Evolutionary conservation across 345 rosid genomes (phyloP).

Genomic region (Eucalyptus sideroxylon): DNA sequence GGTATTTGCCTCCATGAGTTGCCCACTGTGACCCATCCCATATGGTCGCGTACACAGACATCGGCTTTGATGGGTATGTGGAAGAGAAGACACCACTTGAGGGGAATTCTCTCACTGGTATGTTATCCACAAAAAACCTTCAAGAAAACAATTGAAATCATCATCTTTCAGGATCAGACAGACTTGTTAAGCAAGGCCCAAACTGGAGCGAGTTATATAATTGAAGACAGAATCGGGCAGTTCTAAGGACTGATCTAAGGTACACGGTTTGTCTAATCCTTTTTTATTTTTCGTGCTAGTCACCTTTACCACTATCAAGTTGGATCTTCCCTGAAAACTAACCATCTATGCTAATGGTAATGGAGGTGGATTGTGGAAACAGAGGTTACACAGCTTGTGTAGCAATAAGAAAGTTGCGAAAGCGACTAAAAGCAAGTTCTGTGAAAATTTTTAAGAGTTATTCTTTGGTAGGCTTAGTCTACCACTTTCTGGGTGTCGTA

Average conservation of each 20-base stretch:
- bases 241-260: not conserved
- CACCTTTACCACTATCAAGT: not conserved
- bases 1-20: slow-evolving; percentile 89
- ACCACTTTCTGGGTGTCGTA: not conserved
- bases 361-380: not conserved
- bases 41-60: slow-evolving; percentile 65
- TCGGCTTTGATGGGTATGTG: slow-evolving; percentile 68
- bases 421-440: not conserved
- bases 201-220: not conserved
- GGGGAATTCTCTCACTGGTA: slow-evolving; percentile 69
- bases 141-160: not conserved
- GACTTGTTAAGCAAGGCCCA: not conserved
- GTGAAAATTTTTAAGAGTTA: not conserved
- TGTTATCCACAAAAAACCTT: slow-evolving; percentile 77
- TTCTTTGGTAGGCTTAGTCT: not conserved
- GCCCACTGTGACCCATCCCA: slow-evolving; percentile 99
- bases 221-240: not conserved
- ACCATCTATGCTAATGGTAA: not conserved
- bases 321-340: not conserved
- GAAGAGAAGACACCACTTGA: slow-evolving; percentile 29
- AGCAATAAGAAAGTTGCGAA: not conserved
- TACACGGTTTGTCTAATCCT: not conserved
- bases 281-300: not conserved
- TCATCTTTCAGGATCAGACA: not conserved
- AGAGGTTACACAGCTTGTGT: not conserved